phyloP scores from a whole-genome alignment of 306 rosid species.

The Sicyos edulis region DNA sequence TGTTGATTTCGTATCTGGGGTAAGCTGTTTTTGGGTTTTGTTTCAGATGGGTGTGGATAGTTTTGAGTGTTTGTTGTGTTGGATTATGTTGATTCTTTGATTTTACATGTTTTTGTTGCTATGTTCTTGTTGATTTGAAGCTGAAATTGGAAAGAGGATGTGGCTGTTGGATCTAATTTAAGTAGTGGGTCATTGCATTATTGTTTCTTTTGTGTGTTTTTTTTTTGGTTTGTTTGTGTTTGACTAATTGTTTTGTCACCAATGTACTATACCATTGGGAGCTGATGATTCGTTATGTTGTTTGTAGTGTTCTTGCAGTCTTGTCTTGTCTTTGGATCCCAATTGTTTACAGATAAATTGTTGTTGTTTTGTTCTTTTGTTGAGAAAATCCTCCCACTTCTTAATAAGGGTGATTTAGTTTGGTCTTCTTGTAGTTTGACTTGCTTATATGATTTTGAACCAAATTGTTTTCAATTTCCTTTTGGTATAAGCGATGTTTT shows the following conservation, averaged over 20 bases:
- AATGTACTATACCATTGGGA: background rate
- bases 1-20: background rate
- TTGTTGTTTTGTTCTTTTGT: background rate
- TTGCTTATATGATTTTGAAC: background rate
- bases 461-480: no score
- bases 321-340: background rate
- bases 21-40: background rate
- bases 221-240: background rate
- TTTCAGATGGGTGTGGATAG: background rate
- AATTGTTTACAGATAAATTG: slow-evolving; percentile 6
- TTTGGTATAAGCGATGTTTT: no score
- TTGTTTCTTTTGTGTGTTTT: slow-evolving; percentile 16
- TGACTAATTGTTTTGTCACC: background rate
- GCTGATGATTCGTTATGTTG: background rate
- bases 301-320: background rate
- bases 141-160: slow-evolving; percentile 21
- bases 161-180: slow-evolving; percentile 38
- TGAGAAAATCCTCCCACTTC: background rate
- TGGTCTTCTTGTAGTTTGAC: background rate
- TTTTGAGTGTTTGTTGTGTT: background rate
- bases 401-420: background rate
- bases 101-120: background rate
- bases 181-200: slow-evolving; percentile 33
- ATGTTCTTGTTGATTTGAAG: slow-evolving; percentile 9
- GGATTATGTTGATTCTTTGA: slow-evolving; percentile 7